phyloP scores from a whole-genome alignment of 176 grass and related monocot species.

The Aegilops bicornis region DNA sequence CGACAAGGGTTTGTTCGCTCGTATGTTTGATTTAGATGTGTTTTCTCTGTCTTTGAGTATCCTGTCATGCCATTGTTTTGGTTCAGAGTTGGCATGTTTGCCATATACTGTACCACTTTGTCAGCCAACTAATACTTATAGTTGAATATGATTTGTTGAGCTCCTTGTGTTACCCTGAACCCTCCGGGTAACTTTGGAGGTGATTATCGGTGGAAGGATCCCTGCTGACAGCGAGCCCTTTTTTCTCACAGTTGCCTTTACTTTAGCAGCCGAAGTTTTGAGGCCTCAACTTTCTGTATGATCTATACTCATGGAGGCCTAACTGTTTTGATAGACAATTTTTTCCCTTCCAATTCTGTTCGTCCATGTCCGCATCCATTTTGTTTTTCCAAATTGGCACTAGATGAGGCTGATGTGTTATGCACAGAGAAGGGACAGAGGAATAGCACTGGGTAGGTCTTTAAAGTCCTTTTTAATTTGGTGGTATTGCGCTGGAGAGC shows the following conservation, averaged over 20 bases:
- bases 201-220: constrained; percentile 38
- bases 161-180: not conserved
- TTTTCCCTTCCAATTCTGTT: constrained; percentile 9
- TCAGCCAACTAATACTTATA: not conserved
- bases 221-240: constrained; percentile 4
- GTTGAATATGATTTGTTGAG: constrained; percentile 12
- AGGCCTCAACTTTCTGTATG: not conserved
- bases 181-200: not conserved
- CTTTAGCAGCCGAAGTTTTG: not conserved
- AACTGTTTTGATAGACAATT: not conserved
- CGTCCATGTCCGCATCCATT: not conserved
- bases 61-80: constrained; percentile 18
- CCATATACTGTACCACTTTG: not conserved
- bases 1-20: not conserved
- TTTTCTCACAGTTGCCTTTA: not conserved
- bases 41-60: not conserved
- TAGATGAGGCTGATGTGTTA: constrained; percentile 30
- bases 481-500: constrained; percentile 31
- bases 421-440: constrained; percentile 20
- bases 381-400: not conserved
- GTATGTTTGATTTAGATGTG: not conserved
- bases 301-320: not conserved
- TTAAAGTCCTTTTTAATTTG: constrained; percentile 26
- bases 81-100: not conserved
- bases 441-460: constrained; percentile 8